Conservation (phyloP, 371 early-diverging fungal species). For the Lichtheimia ramosa region DNA sequence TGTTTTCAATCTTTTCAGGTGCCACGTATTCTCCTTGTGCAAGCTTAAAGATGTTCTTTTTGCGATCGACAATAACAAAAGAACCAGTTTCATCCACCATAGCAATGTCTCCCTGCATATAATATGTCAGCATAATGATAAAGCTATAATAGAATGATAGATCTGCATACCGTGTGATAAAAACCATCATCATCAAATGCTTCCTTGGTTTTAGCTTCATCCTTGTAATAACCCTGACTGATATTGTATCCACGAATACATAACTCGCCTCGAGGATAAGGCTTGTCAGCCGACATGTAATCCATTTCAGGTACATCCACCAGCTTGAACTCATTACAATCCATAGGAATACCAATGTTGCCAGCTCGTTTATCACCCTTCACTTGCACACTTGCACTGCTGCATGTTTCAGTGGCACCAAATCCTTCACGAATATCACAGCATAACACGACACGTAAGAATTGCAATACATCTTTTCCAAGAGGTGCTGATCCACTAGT, state of each 20-base stretch:
- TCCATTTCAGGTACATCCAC: slow-evolving; percentile 88
- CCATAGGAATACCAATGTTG: slow-evolving; percentile 71
- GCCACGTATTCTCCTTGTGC: slow-evolving; percentile 93
- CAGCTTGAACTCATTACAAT: slow-evolving; percentile 77
- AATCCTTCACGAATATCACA: slow-evolving; percentile 73
- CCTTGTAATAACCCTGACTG: slow-evolving; percentile 84
- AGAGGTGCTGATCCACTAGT: slow-evolving; percentile 93
- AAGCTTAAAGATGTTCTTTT: slow-evolving; percentile 98
- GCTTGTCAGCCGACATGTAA: slow-evolving; percentile 76
- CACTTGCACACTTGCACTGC: slow-evolving; percentile 51
- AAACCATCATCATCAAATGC: slow-evolving; percentile 86
- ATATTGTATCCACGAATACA: slow-evolving; percentile 82
- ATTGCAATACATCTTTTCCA: slow-evolving; percentile 77
- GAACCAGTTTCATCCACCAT: slow-evolving; percentile 67
- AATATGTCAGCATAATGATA: too few relatives aligned
- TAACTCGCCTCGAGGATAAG: slow-evolving; percentile 88
- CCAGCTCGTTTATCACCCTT: slow-evolving; percentile 55
- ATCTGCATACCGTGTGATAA: slow-evolving; percentile 69
- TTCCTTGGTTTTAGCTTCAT: slow-evolving; percentile 79
- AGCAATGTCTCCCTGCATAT: slow-evolving; percentile 76
- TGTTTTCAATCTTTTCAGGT: slow-evolving; percentile 92
- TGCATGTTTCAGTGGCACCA: slow-evolving; percentile 87
- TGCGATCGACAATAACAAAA: slow-evolving; percentile 87
- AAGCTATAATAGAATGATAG: too few relatives aligned
- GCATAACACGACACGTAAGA: slow-evolving; percentile 83